Evolutionary conservation across 495 filamentous ascomycete genomes (phyloP).

Genomic region (Durotheca rogersii): DNA sequence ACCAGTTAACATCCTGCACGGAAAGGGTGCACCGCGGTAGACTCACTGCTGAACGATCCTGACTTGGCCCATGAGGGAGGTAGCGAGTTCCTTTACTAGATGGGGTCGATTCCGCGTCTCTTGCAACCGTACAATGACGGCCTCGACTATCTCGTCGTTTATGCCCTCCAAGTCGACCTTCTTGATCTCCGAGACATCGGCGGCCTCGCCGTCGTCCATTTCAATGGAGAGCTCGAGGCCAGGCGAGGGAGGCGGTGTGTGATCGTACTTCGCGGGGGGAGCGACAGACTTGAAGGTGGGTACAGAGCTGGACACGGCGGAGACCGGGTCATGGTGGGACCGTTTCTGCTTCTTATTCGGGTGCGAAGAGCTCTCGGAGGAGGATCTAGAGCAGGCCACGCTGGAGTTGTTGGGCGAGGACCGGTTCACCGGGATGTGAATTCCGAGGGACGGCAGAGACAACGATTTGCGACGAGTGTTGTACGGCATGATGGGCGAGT

Average conservation of each 20-base stretch:
- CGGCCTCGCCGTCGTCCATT: conserved; percentile 39
- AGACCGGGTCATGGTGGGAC: conserved; percentile 46
- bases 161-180: conserved; percentile 83
- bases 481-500: conserved; percentile 72
- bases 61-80: conserved; percentile 71
- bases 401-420: conserved; percentile 31
- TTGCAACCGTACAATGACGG: conserved; percentile 86
- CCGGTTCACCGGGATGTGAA: conserved; percentile 70
- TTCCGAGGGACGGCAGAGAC: conserved; percentile 89
- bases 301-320: conserved; percentile 50
- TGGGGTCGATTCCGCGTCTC: conserved; percentile 91
- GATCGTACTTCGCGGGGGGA: conserved; percentile 53
- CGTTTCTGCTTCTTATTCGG: conserved; percentile 85
- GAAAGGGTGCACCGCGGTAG: too few species aligned
- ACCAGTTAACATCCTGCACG: conserved; percentile 14
- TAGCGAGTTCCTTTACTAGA: conserved; percentile 89
- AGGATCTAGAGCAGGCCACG: conserved; percentile 39
- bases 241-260: conserved; percentile 88
- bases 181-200: conserved; percentile 39
- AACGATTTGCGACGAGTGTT: conserved; percentile 97
- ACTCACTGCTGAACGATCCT: conserved; percentile 89
- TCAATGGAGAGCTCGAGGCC: conserved; percentile 46
- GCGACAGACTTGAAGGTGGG: conserved; percentile 36
- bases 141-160: conserved; percentile 92
- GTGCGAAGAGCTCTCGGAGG: conserved; percentile 56